These are phyloP conservation scores for Eremochloa ophiuroides DNA, from an alignment of 176 grass and related monocot species.

Conservation along the genomic window DNA sequence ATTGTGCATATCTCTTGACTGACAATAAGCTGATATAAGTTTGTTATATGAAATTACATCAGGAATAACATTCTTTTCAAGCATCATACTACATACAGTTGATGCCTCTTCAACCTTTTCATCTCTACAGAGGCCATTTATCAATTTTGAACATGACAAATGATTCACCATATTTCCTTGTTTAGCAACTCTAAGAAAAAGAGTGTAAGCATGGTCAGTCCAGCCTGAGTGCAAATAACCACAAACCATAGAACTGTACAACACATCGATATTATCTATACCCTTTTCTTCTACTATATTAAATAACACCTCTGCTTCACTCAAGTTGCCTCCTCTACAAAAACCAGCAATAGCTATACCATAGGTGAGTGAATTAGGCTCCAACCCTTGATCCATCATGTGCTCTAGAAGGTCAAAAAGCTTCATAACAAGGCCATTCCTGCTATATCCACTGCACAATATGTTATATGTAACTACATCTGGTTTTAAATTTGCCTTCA, in stretches of 20 bases:
- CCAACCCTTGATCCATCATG: constrained; percentile 59
- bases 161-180: constrained; percentile 61
- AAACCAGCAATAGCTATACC: constrained; percentile 52
- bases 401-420: constrained; percentile 63
- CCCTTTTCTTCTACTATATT: constrained; percentile 40
- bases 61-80: constrained; percentile 55
- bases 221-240: constrained; percentile 68
- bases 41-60: constrained; percentile 60
- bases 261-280: constrained; percentile 26
- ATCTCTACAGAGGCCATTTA: constrained; percentile 56
- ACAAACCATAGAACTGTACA: constrained; percentile 82
- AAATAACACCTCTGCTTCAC: constrained; percentile 77
- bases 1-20: constrained; percentile 42
- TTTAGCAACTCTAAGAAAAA: constrained; percentile 58
- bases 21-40: constrained; percentile 61
- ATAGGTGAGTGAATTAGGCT: constrained; percentile 63
- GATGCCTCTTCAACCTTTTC: constrained; percentile 55
- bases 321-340: constrained; percentile 61
- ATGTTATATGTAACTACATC: constrained; percentile 69
- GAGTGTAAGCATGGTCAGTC: constrained; percentile 47
- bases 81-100: constrained; percentile 52
- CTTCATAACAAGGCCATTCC: constrained; percentile 57
- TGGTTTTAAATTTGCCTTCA: constrained; percentile 58
- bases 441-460: constrained; percentile 54
- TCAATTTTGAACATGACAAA: constrained; percentile 41